phyloP scores from a whole-genome alignment of 208 protist species.

The Strigomonas culicis region DNA sequence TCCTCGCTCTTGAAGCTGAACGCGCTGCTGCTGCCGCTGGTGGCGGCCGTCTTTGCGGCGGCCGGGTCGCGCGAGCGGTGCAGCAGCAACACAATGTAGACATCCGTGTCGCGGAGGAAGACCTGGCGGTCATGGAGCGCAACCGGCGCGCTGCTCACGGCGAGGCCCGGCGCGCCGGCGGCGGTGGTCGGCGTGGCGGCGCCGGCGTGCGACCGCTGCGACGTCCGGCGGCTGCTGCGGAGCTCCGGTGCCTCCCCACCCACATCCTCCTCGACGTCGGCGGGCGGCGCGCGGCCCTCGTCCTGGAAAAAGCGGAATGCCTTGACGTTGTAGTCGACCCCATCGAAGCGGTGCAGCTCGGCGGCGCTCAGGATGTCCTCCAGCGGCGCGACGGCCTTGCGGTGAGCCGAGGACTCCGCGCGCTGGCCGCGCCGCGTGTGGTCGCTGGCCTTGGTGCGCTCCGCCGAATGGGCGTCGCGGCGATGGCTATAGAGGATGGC shows the following conservation, averaged over 20 bases:
- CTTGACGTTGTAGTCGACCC: constrained; percentile 49
- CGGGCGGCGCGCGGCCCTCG: neutral
- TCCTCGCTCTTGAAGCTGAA: constrained; percentile 10
- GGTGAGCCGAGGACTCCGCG: neutral
- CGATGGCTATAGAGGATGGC: constrained; percentile 8
- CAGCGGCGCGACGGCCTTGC: neutral
- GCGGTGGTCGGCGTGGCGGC: constrained; percentile 3
- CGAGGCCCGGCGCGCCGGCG: neutral
- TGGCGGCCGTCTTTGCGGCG: neutral
- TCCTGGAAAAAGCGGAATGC: constrained; percentile 26
- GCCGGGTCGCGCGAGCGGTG: constrained; percentile 26
- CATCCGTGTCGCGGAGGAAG: constrained; percentile 25
- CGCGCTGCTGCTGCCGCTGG: constrained; percentile 8
- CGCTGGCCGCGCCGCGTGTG: neutral
- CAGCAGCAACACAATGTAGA: constrained; percentile 62
- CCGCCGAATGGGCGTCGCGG: neutral
- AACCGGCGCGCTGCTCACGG: constrained; percentile 35
- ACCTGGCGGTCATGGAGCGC: constrained; percentile 30
- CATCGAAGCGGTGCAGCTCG: constrained; percentile 19
- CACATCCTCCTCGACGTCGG: no score
- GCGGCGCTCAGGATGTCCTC: constrained; percentile 6
- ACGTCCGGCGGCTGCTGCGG: neutral
- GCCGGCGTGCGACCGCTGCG: neutral
- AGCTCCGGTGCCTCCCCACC: no score
- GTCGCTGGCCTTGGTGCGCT: neutral